phyloP scores from a whole-genome alignment of 208 protist genomes.

The Trypanosoma melophagium region DNA sequence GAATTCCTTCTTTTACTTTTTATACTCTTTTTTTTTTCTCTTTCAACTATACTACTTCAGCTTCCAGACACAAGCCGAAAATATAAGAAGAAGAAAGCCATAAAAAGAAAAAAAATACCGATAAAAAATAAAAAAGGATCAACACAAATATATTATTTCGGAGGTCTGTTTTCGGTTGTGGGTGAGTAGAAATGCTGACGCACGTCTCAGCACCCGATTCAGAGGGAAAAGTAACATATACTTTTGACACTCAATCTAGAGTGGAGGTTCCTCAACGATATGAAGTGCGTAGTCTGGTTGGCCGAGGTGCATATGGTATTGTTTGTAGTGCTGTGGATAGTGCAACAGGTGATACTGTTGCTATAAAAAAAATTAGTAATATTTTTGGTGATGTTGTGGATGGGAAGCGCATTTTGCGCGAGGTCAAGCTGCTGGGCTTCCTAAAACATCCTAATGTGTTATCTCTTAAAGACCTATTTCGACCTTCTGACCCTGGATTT shows the following conservation, averaged over 20 bases:
- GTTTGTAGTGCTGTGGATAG: conserved; percentile 80
- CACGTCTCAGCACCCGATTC: conserved; percentile 60
- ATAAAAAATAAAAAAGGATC: background rate
- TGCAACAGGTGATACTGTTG: conserved; percentile 80
- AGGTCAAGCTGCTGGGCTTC: conserved; percentile 74
- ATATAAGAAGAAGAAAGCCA: background rate
- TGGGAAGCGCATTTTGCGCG: conserved; percentile 78
- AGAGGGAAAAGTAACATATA: conserved; percentile 72
- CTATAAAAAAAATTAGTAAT: conserved; percentile 98
- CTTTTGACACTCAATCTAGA: conserved; percentile 52
- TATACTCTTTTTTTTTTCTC: background rate
- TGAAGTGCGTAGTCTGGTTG: conserved; percentile 71
- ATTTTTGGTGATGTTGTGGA: conserved; percentile 95
- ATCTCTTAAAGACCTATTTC: conserved; percentile 70
- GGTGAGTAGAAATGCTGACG: conserved; percentile 60
- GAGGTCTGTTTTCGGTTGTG: too few relatives aligned
- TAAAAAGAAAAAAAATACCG: background rate
- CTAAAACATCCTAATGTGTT: conserved; percentile 85
- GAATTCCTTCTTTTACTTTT: background rate
- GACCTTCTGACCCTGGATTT: conserved; percentile 49
- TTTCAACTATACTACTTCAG: background rate
- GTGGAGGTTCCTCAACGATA: conserved; percentile 76
- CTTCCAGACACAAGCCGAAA: too few relatives aligned
- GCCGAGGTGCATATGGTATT: conserved; percentile 88
- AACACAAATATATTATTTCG: background rate